A percentile compares a stretch with the other conserved stretches of the same genome.
Conservation (phyloP, 2,329 filamentous ascomycete genomes). For the Pseudogymnoascus sp. region DNA sequence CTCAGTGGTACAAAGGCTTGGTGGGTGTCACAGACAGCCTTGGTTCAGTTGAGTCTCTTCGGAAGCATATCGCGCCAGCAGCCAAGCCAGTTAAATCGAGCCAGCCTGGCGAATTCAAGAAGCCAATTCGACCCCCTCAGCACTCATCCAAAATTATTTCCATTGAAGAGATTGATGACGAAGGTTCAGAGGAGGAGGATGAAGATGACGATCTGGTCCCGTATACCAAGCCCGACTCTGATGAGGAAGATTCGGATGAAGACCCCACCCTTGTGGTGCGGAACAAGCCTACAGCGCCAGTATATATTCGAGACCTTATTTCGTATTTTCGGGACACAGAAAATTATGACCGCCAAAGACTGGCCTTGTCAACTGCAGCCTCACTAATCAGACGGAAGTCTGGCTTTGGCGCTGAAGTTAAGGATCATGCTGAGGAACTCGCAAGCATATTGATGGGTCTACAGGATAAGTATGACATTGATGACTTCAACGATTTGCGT, state of each 20-base stretch:
- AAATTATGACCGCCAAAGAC: constrained; percentile 72
- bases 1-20: constrained; percentile 64
- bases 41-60: constrained; percentile 48
- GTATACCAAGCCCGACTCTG: constrained; percentile 80
- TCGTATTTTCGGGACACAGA: constrained; percentile 70
- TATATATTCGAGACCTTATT: constrained; percentile 85
- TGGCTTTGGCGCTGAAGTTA: constrained; percentile 79
- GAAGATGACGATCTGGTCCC: constrained; percentile 47
- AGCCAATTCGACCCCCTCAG: constrained; percentile 19
- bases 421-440: constrained; percentile 74
- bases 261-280: constrained; percentile 80
- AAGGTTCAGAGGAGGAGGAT: constrained; percentile 38
- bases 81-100: constrained; percentile 12
- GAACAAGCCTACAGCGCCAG: constrained; percentile 74
- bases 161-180: constrained; percentile 58
- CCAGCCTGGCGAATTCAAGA: constrained; percentile 22
- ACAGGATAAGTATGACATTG: constrained; percentile 76
- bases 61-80: constrained; percentile 19
- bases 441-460: constrained; percentile 69
- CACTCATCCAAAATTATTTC: constrained; percentile 34
- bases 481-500: constrained; percentile 65
- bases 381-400: constrained; percentile 79
- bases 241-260: constrained; percentile 85
- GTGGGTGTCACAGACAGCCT: constrained; percentile 52
- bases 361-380: constrained; percentile 71